Base-by-base conservation (phyloP, 345 rosid species). In the Anacardium occidentale region DNA sequence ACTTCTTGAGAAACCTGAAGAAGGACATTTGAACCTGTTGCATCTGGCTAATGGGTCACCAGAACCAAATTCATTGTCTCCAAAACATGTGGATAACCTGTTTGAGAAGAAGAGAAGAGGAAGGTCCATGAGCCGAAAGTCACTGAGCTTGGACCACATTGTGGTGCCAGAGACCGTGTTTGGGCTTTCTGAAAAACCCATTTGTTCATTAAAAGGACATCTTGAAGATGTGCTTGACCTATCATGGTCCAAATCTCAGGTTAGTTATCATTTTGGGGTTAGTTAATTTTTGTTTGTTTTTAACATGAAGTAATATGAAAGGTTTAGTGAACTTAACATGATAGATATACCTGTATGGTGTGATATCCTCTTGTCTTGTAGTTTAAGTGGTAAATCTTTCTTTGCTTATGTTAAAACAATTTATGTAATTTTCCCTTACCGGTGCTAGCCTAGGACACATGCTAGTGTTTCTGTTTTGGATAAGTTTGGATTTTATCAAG, bases 231-330 rank as follows among this genome's bases (percentile, higher is more conserved):
- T 95, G 70, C 98, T 91, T 45, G 99, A 95, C 80, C 90, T 95
- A 50, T 88, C 99, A n/a, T 95, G 99, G 99, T 95, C 99, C 62
- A 89, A 89, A 81, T 88, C 97, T 80, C 97, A 83, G 97, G 98
- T 94, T 67, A 73, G 96, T 79, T 62, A 10, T 55, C 25, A 37
- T 7, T 65, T 22, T 64, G 18, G n/a, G 61, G 50, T n/a, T 58
- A 56, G 42, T 69, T 56, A 44, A 21, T 44, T 57, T 24, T 24
- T 9, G 2, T 7, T 21, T 54, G 37, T 22, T 11, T 42, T 55
- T 21, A 12, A 53, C 17, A 21, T 2, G 14, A 15, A 8, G 29
- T 18, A 56, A 37, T 24, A 2, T 17, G 22, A 14, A 40, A 42
- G 21, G 15, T 18, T 44, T 44, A 15, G 54, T 57, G 44, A 42